Base-by-base conservation (phyloP, 345 rosid genomes). In the Mangifera indica region DNA sequence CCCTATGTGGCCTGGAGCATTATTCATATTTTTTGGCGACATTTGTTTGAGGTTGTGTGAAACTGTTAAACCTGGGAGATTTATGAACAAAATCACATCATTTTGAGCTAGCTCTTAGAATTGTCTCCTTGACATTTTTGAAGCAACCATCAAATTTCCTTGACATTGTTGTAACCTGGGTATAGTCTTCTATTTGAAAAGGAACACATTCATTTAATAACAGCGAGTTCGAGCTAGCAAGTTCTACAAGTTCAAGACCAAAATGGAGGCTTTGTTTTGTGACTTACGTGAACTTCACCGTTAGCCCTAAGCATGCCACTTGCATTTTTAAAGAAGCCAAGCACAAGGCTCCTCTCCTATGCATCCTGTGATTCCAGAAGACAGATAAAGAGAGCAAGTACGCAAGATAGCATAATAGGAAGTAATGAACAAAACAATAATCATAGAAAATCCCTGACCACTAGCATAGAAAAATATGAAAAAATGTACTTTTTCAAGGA, bases 271-370 rank as follows among this genome's bases (percentile, higher is more conserved):
- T 70, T 72, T 22, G 81, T 85, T 79, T 85, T 88, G 79, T 90
- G 93, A 57, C 78, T 79, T 11, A 90, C 87, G 72, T 88, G 91
- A 13, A 87, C 64, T 81, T 90, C 81, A 17, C 90, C 90, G 9
- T 76, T 0, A 14, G 57, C 75, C 63, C 70, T 70, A 22, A 89
- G 72, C 85, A 87, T 80, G 25, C 26, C 63, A 44, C 81, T 80
- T 44, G 91, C 87, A 71, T 77, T 74, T 60, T 26, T 58, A 67
- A 90, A 84, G 79, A 86, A 88, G 10, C 79, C 80, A 4, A 13
- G 24, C 74, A 80, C 78, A 56, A 90, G 82, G 0, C n/a, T n/a
- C n/a, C n/a, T n/a, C 15, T n/a, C 74, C 68, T 79, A 73, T 88
- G 93, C 78, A 45, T 85, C 37, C 96, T 90, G 66, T 12, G 49